Evolutionary conservation across 805 yeast species (phyloP).

Genomic region (Kuraishia ogatae): DNA sequence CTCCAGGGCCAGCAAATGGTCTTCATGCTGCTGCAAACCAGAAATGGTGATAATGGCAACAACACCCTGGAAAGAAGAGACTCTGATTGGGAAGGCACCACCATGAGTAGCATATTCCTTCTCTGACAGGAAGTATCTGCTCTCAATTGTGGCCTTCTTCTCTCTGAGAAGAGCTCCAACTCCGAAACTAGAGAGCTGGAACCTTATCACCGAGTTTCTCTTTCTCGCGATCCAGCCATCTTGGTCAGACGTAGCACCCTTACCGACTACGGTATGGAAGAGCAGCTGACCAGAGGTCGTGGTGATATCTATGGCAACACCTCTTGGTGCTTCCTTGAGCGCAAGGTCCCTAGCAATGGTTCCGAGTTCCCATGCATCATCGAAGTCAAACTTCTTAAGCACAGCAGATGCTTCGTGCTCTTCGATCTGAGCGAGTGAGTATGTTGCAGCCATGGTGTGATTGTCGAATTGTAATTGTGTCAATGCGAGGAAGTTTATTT

Average conservation of each 20-base stretch:
- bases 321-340: slow-evolving; percentile 15
- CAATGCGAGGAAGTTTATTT: neutral
- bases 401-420: neutral
- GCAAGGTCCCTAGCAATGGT: slow-evolving; percentile 28
- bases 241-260: slow-evolving; percentile 37
- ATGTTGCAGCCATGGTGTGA: neutral
- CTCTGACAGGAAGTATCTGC: slow-evolving; percentile 29
- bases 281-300: slow-evolving; percentile 34
- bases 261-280: slow-evolving; percentile 29
- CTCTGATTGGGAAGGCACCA: slow-evolving; percentile 44
- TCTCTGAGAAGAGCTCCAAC: slow-evolving; percentile 33
- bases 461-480: neutral
- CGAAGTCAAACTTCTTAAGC: slow-evolving; percentile 17
- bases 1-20: slow-evolving; percentile 38
- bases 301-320: slow-evolving; percentile 39
- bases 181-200: slow-evolving; percentile 36
- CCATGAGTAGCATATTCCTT: slow-evolving; percentile 45
- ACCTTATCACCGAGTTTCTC: slow-evolving; percentile 37
- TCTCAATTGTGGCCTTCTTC: slow-evolving; percentile 27
- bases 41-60: slow-evolving; percentile 45
- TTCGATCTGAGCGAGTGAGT: neutral
- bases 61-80: slow-evolving; percentile 17
- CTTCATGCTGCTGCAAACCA: slow-evolving; percentile 48
- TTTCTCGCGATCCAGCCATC: slow-evolving; percentile 47
- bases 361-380: slow-evolving; percentile 40